Evolutionary conservation across 805 yeast genomes (phyloP).

Genomic region (Saturnispora mendoncae): DNA sequence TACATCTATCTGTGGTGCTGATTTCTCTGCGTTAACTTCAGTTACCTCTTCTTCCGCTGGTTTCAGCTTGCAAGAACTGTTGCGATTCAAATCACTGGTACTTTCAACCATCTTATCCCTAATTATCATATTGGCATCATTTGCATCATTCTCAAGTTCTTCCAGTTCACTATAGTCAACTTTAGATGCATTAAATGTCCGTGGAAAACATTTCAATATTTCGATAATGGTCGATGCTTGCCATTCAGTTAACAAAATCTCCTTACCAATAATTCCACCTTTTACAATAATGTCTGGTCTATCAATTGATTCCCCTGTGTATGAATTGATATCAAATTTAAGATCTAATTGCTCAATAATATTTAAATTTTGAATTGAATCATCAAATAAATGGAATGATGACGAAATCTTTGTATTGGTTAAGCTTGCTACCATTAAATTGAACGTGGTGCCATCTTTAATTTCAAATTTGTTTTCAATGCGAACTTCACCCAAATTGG

Average conservation of each 20-base stretch:
- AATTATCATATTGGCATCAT: conserved; percentile 47
- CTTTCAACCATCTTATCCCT: conserved; percentile 13
- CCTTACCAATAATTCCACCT: conserved; percentile 57
- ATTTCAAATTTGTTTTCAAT: conserved; percentile 51
- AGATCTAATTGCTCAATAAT: conserved; percentile 62
- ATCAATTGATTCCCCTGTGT: conserved; percentile 31
- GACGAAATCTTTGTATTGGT: conserved; percentile 66
- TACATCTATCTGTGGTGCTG: conserved; percentile 30
- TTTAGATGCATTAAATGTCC: conserved; percentile 39
- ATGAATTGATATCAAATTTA: conserved; percentile 47
- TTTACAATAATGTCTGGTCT: conserved; percentile 42
- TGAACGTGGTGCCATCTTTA: conserved; percentile 30
- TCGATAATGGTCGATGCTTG: conserved; percentile 53
- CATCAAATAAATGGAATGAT: conserved; percentile 37
- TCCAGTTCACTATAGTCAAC: conserved; percentile 36
- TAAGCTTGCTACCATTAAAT: conserved; percentile 59
- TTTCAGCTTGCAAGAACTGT: no score
- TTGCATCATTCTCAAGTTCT: conserved; percentile 57
- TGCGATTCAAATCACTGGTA: conserved; percentile 2
- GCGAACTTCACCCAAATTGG: conserved; percentile 75
- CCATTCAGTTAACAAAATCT: conserved; percentile 59
- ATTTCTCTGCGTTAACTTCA: not conserved
- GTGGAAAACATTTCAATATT: conserved; percentile 46
- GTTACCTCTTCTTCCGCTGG: no score
- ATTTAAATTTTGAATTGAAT: conserved; percentile 43